Evolutionary conservation across 257 asterid species (phyloP), one percentile per base, ranked within the genome.

Genomic region (Cruciata laevipes): DNA sequence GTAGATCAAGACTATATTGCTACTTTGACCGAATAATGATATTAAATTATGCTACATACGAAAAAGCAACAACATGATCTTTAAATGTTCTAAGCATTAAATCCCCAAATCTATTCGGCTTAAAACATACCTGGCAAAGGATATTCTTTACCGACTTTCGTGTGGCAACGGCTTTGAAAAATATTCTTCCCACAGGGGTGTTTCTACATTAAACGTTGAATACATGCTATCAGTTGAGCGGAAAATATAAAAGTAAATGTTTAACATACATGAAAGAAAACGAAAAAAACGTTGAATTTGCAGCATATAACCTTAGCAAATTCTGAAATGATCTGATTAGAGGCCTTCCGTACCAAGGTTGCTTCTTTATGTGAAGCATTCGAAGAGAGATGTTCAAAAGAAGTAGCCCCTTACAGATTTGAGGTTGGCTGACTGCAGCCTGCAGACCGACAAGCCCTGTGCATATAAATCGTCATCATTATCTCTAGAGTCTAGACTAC

Each of bases 361-460:
- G 99, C 79, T 93, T 93, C 80, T 72, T 93, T 77, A 88, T 74
- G 66, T 93, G 96, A 86, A 93, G 80, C 97, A 93, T 86, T 58
- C 99, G 86, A 33, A 90, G 96, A 40, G 97, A 93, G 73, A 93
- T 90, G 68, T 93, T 93, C 69, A 93, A 74, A 60, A 93, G 85
- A 69, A 93, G 75, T 71, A 93, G 78, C 53, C 99, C 99, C 66
- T 78, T 83, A 81, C 97, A 89, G 25, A 85, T 81, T 73, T 47
- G 66, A 69, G 96, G 87, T 63, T 83, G 77, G 80, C 81, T 69
- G 21, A 88, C 80, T 61, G 95, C 99, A 74, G 97, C 99, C 81
- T 90, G 99, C 65, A 93, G 97, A 67, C 99, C 99, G 18, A 90
- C 97, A 59, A 93, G 73, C 68, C 99, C 98, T 92, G 73, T 78